Evolutionary conservation across 2,329 filamentous ascomycete genomes (phyloP).

Genomic region (Davidsoniella virescens): DNA sequence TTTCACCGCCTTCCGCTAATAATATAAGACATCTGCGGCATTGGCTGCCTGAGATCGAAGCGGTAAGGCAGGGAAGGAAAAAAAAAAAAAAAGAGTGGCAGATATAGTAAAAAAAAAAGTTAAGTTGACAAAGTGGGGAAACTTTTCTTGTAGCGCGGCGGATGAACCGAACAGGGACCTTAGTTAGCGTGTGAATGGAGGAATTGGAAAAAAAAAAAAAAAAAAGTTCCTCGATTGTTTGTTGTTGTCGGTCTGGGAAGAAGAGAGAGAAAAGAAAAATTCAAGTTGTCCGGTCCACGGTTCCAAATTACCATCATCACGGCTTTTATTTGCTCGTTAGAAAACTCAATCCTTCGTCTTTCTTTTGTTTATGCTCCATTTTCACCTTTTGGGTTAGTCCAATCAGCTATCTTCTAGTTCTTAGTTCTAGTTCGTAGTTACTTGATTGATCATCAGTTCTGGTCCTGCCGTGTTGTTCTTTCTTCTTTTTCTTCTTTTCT

Average conservation of each 20-base stretch:
- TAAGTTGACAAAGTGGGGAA: constrained; percentile 8
- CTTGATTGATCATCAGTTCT: too few relatives aligned
- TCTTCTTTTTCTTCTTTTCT: background rate
- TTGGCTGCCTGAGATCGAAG: background rate
- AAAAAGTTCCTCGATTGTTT: background rate
- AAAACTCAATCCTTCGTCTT: background rate
- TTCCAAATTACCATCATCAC: background rate
- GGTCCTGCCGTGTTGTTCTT: too few relatives aligned
- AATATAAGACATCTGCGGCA: background rate
- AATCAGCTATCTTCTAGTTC: background rate
- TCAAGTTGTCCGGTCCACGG: background rate
- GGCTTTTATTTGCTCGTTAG: background rate
- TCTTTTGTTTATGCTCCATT: background rate
- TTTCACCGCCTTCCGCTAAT: background rate
- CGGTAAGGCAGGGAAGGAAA: background rate
- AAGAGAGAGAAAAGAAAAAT: background rate
- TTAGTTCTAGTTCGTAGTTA: too few relatives aligned
- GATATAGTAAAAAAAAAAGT: background rate
- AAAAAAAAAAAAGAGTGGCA: background rate
- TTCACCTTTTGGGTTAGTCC: constrained; percentile 6
- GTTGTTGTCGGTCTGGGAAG: background rate
- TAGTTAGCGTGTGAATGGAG: background rate
- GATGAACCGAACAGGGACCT: constrained; percentile 1
- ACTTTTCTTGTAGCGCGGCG: background rate
- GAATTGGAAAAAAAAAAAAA: constrained; percentile 7